A percentile compares a stretch with the other conserved stretches of the same genome.
These are phyloP conservation scores for Chaetomium strumarium DNA, from an alignment of 2,329 filamentous ascomycete species.

Conservation along the genomic window DNA sequence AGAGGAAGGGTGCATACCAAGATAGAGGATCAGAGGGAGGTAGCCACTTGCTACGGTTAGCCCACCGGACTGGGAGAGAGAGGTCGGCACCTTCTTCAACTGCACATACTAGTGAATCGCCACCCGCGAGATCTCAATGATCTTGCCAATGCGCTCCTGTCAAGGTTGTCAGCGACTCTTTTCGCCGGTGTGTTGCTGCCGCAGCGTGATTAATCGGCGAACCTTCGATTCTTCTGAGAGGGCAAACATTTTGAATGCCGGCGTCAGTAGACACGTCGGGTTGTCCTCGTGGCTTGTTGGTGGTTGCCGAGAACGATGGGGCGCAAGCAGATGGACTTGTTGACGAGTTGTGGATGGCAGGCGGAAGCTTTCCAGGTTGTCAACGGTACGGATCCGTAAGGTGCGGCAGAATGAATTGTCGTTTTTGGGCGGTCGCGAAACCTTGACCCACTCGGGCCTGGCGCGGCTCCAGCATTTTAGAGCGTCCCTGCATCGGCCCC, in stretches of 20 bases:
- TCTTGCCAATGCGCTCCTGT: conserved; percentile 93
- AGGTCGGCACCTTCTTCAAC: background rate
- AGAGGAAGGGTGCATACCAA: conserved; percentile 55
- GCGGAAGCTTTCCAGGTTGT: background rate
- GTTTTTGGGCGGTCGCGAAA: conserved; percentile 15
- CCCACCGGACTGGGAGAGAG: background rate
- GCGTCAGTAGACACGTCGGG: background rate
- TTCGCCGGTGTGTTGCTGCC: no score
- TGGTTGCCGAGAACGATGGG: background rate
- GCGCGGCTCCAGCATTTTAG: background rate
- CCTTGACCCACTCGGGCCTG: conserved; percentile 2
- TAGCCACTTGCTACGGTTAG: conserved; percentile 71
- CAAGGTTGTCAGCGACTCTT: conserved; percentile 15
- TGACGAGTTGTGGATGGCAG: background rate
- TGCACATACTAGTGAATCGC: conserved; percentile 84
- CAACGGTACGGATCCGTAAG: background rate
- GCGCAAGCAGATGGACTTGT: background rate
- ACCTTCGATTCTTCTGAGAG: conserved; percentile 99
- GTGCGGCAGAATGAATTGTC: conserved; percentile 14
- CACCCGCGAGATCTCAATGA: conserved; percentile 90
- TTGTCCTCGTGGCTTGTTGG: background rate
- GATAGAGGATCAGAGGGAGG: conserved; percentile 91
- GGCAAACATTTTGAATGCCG: conserved; percentile 40
- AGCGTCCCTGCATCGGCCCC: background rate
- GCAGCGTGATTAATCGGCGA: conserved; percentile 10